phyloP scores from a whole-genome alignment of 495 filamentous ascomycete species.

The Talaromyces proteolyticus region DNA sequence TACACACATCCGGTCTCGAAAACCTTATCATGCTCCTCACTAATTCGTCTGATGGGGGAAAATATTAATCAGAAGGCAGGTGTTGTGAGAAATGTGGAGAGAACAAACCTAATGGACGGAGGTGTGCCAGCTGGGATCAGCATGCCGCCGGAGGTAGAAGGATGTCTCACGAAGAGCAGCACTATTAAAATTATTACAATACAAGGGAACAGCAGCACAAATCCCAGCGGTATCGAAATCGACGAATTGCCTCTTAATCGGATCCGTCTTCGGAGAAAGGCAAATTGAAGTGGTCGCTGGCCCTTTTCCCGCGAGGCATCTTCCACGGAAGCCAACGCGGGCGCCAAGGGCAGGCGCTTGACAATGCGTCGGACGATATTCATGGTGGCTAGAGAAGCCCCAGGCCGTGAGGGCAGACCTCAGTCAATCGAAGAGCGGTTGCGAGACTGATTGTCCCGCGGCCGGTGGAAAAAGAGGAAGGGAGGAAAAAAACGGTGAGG shows the following conservation, averaged over 20 bases:
- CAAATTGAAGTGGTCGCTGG: slow-evolving; percentile 52
- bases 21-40: slow-evolving; percentile 93
- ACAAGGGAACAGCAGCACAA: slow-evolving; percentile 88
- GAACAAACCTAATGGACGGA: slow-evolving; percentile 78
- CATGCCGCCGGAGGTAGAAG: slow-evolving; percentile 73
- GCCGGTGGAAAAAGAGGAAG: neutral
- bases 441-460: neutral
- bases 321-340: slow-evolving; percentile 53
- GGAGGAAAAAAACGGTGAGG: neutral
- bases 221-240: slow-evolving; percentile 88
- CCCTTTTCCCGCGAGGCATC: slow-evolving; percentile 51
- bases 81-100: neutral
- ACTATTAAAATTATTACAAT: slow-evolving; percentile 89
- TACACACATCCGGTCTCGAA: slow-evolving; percentile 87
- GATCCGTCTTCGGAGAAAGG: slow-evolving; percentile 83
- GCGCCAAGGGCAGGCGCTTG: slow-evolving; percentile 58
- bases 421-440: neutral
- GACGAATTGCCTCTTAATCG: slow-evolving; percentile 90
- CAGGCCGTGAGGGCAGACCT: neutral
- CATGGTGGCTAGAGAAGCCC: slow-evolving; percentile 25
- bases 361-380: slow-evolving; percentile 57
- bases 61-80: slow-evolving; percentile 6
- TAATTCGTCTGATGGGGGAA: slow-evolving; percentile 70
- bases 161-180: slow-evolving; percentile 84
- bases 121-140: slow-evolving; percentile 87